phyloP scores from a whole-genome alignment of 371 early-diverging fungal species.

The Mucor irregularis region DNA sequence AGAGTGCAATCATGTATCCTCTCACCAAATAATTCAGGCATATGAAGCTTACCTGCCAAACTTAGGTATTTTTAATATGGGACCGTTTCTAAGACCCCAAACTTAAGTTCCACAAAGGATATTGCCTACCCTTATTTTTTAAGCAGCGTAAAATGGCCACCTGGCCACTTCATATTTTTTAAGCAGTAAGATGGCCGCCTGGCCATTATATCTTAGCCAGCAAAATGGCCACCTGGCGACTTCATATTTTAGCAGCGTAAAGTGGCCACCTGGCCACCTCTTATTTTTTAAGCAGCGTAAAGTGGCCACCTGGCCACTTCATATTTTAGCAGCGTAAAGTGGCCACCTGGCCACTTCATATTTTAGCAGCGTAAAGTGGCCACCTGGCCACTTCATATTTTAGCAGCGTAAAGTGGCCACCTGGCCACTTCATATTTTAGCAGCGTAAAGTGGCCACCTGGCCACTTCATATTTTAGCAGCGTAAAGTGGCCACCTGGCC shows the following conservation, averaged over 20 bases:
- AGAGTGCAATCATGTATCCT: no score
- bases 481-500: conserved; percentile 5
- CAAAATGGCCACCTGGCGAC: conserved; percentile 2
- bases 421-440: conserved; percentile 8
- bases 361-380: conserved; percentile 1
- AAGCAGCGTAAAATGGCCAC: neutral
- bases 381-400: conserved; percentile 5
- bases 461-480: no score
- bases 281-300: neutral
- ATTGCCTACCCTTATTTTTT: no score
- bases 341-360: conserved; percentile 14
- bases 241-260: neutral
- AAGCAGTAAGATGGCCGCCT: conserved; percentile 9
- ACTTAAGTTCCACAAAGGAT: no score
- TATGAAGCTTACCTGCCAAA: no score
- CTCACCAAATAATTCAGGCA: no score
- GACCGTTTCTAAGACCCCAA: no score
- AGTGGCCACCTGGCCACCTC: conserved; percentile 3
- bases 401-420: neutral
- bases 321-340: neutral
- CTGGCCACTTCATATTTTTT: conserved; percentile 10
- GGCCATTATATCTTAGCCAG: no score
- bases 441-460: no score
- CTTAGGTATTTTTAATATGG: no score
- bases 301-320: conserved; percentile 3